phyloP scores from a whole-genome alignment of 2,329 filamentous ascomycete genomes.

The Ceratocystis destructans region DNA sequence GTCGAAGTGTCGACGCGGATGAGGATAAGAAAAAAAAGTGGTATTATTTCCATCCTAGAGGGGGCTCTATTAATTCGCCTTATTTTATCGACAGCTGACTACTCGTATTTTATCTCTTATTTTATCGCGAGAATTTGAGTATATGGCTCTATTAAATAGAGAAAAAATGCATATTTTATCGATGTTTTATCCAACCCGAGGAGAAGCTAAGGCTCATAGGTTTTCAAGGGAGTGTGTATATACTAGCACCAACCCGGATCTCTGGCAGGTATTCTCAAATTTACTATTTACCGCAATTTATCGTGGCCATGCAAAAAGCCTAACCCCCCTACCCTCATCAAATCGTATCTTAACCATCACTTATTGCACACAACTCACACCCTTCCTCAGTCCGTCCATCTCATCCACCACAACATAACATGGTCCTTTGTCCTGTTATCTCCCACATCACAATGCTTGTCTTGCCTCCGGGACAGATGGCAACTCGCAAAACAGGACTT shows the following conservation, averaged over 20 bases:
- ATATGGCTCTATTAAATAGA: no score
- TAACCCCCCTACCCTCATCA: background rate
- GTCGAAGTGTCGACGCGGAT: background rate
- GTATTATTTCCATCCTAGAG: background rate
- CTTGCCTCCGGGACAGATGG: background rate
- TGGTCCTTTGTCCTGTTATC: background rate
- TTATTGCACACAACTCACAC: background rate
- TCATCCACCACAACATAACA: background rate
- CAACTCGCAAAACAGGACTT: background rate
- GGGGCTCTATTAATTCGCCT: background rate
- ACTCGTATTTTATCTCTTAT: background rate
- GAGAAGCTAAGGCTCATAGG: no score
- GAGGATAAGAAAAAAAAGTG: background rate
- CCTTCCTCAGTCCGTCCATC: background rate
- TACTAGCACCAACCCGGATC: no score
- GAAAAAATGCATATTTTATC: no score
- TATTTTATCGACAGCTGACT: background rate
- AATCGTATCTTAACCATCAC: background rate
- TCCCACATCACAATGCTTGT: background rate
- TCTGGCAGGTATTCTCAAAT: no score
- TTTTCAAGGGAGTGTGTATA: no score
- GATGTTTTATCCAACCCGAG: no score
- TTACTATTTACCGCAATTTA: background rate
- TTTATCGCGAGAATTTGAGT: no score
- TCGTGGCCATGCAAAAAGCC: background rate